Conservation (phyloP, 352 stramenopile genomes). For the Globisporangium alternatum region DNA sequence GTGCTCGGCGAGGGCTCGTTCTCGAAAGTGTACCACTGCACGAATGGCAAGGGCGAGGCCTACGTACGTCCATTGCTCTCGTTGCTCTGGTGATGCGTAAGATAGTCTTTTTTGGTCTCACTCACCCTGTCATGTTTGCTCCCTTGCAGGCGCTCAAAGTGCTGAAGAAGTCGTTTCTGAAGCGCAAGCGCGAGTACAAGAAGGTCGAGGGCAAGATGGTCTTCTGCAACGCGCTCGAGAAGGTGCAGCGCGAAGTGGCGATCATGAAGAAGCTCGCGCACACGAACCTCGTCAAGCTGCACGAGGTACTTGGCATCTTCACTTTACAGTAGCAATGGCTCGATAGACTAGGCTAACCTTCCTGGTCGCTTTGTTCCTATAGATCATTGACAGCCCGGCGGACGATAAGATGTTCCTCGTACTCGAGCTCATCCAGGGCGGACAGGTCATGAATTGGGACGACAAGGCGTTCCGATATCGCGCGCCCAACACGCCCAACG, state of each 20-base stretch:
- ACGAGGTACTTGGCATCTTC: constrained; percentile 30
- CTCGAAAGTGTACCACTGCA: constrained; percentile 74
- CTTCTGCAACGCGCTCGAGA: constrained; percentile 75
- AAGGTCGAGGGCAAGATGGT: constrained; percentile 73
- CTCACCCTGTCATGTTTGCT: background rate
- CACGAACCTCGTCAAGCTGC: constrained; percentile 61
- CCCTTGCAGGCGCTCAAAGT: constrained; percentile 64
- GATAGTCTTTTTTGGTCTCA: background rate
- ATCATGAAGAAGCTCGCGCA: constrained; percentile 86
- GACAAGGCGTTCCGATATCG: constrained; percentile 65
- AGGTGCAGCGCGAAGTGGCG: constrained; percentile 76
- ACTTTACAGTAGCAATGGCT: background rate
- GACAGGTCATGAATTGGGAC: constrained; percentile 86
- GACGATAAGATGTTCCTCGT: constrained; percentile 83
- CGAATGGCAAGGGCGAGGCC: constrained; percentile 39
- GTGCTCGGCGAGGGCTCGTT: constrained; percentile 76
- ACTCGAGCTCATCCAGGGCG: constrained; percentile 76
- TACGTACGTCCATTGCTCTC: constrained; percentile 40
- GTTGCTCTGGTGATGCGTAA: background rate
- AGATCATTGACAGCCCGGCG: constrained; percentile 78
- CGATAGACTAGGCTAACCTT: background rate
- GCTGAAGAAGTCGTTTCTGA: constrained; percentile 85
- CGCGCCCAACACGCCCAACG: constrained; percentile 21
- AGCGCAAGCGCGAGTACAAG: constrained; percentile 83
- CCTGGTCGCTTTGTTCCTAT: constrained; percentile 7